Percentiles rank a stretch among this genome's conserved stretches.
Conservation (phyloP, 176 grass and related monocot genomes). For the Eleusine coracana region DNA sequence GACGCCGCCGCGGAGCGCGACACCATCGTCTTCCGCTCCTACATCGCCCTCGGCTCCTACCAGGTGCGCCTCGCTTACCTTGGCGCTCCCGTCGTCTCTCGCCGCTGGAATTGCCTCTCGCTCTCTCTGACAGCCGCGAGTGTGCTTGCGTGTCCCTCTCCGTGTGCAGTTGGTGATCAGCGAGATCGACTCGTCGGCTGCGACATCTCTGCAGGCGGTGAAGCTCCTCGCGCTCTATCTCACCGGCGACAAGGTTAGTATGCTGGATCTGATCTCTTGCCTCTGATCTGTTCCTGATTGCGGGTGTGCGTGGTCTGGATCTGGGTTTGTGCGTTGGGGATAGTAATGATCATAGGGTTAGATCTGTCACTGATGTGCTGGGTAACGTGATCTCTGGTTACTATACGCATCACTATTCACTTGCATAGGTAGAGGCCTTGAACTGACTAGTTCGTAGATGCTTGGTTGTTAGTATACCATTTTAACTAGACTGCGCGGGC, state of each 20-base stretch:
- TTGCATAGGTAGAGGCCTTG: neutral
- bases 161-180: conserved; percentile 79
- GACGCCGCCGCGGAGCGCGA: conserved; percentile 85
- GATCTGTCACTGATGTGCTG: conserved; percentile 30
- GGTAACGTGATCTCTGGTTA: conserved; percentile 11
- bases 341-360: neutral
- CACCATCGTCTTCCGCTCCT: conserved; percentile 87
- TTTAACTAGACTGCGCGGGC: neutral
- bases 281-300: conserved; percentile 10
- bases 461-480: neutral
- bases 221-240: conserved; percentile 87
- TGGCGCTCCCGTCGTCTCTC: neutral
- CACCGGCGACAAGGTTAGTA: conserved; percentile 72
- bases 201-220: conserved; percentile 91
- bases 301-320: conserved; percentile 22
- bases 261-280: conserved; percentile 34
- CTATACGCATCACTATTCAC: neutral
- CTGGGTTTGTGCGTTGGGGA: neutral
- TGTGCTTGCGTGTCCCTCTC: neutral
- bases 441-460: neutral
- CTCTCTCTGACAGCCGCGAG: neutral
- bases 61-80: conserved; percentile 37
- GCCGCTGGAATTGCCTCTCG: neutral
- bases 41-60: conserved; percentile 91
- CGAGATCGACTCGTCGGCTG: conserved; percentile 89